Conservation (phyloP, 352 stramenopile species). For the Phytopythium chamaehyphon region DNA sequence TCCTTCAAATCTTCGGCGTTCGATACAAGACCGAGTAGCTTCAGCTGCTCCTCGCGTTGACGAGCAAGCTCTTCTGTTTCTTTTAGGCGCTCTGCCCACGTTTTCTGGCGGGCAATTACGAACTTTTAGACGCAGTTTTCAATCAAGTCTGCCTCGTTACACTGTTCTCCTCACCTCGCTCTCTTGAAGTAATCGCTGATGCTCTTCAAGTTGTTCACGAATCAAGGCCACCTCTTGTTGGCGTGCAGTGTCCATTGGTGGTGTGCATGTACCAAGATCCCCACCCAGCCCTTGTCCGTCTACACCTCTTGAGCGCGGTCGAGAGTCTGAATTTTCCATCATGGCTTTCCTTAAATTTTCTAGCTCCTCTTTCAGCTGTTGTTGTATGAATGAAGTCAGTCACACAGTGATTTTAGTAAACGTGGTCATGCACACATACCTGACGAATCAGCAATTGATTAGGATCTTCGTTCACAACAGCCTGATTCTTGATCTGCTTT, state of each 20-base stretch:
- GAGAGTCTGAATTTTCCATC: slow-evolving; percentile 54
- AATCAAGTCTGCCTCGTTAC: too few species aligned
- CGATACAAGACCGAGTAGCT: slow-evolving; percentile 56
- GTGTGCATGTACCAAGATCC: slow-evolving; percentile 15
- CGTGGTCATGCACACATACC: slow-evolving; percentile 11
- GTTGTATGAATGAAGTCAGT: not conserved
- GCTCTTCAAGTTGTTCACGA: slow-evolving; percentile 71
- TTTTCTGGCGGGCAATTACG: slow-evolving; percentile 39
- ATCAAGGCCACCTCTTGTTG: slow-evolving; percentile 59
- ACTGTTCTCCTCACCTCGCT: slow-evolving; percentile 48
- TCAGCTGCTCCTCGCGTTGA: slow-evolving; percentile 77
- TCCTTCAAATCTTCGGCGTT: slow-evolving; percentile 54
- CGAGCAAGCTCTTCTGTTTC: slow-evolving; percentile 80
- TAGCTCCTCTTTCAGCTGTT: slow-evolving; percentile 77
- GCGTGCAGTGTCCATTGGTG: slow-evolving; percentile 36
- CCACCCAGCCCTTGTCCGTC: slow-evolving; percentile 8
- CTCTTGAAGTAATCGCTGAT: slow-evolving; percentile 67
- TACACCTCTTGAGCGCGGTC: slow-evolving; percentile 46
- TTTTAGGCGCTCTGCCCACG: slow-evolving; percentile 72
- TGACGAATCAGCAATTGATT: slow-evolving; percentile 84
- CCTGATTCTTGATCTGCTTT: slow-evolving; percentile 93
- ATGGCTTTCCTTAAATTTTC: slow-evolving; percentile 65
- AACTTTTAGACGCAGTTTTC: not conserved
- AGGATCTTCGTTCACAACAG: slow-evolving; percentile 90
- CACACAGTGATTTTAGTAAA: not conserved